These are phyloP conservation scores for Hygrophoropsis aurantiaca DNA, from an alignment of 768 basidiomycete genomes.

Conservation along the genomic window DNA sequence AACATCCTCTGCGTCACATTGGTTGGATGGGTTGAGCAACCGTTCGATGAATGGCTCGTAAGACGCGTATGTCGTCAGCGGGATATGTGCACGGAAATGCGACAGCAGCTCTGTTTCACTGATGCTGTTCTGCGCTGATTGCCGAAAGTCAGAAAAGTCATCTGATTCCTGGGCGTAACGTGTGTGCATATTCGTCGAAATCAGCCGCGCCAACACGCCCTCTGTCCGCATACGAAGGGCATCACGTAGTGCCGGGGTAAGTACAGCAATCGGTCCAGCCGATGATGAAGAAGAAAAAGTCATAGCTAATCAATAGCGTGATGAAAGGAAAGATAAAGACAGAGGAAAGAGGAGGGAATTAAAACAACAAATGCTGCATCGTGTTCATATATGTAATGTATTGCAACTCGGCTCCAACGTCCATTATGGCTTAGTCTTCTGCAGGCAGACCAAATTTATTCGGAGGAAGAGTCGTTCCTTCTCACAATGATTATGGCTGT, in stretches of 20 bases:
- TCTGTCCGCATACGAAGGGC: not conserved
- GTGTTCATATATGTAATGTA: too few species aligned
- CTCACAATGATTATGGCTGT: too few species aligned
- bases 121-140: constrained; percentile 5
- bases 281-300: not conserved
- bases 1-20: not conserved
- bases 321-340: too few species aligned
- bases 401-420: too few species aligned
- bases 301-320: too few species aligned
- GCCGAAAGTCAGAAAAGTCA: constrained; percentile 12
- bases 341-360: too few species aligned
- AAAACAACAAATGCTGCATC: too few species aligned
- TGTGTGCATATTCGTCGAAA: constrained; percentile 12
- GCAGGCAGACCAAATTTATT: too few species aligned
- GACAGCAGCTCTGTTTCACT: not conserved
- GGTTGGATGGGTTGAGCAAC: not conserved
- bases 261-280: not conserved
- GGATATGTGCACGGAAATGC: constrained; percentile 13
- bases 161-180: constrained; percentile 15
- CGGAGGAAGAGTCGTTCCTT: too few species aligned
- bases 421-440: too few species aligned
- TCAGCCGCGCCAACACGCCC: constrained; percentile 8
- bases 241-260: constrained; percentile 1
- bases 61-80: constrained; percentile 12
- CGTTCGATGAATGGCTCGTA: constrained; percentile 15